Evolutionary conservation across 1,284 basidiomycete species (phyloP).

Genomic region (Chiua sp.): DNA sequence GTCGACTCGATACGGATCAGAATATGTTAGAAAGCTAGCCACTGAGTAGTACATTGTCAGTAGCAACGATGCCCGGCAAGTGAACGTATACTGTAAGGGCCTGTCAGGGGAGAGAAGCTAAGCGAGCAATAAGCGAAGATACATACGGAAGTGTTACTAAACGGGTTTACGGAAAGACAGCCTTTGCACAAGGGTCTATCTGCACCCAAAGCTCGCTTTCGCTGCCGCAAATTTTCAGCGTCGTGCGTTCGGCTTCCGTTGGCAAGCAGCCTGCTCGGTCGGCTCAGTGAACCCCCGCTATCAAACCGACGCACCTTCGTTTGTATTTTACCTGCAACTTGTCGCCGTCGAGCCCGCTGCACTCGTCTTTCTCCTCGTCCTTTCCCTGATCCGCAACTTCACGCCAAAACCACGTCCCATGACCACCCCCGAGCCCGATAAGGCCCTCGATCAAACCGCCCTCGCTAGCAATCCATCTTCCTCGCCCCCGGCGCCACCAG

Average conservation of each 20-base stretch:
- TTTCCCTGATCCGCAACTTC: slow-evolving; percentile 12
- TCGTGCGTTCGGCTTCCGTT: slow-evolving; percentile 8
- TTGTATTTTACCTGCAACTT: slow-evolving; percentile 30
- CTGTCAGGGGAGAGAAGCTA: not conserved
- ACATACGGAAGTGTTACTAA: slow-evolving; percentile 25
- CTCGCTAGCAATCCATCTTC: slow-evolving; percentile 6
- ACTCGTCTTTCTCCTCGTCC: not conserved
- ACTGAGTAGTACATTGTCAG: not conserved
- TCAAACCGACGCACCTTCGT: slow-evolving; percentile 9
- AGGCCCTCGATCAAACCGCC: slow-evolving; percentile 26
- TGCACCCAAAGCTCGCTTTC: slow-evolving; percentile 24
- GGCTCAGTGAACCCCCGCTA: slow-evolving; percentile 13
- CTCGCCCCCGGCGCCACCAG: slow-evolving; percentile 7
- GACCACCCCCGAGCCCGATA: slow-evolving; percentile 33
- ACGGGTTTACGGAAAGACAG: slow-evolving; percentile 32
- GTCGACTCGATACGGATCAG: not conserved
- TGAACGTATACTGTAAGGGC: no score
- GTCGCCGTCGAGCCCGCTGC: not conserved
- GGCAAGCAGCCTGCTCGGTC: slow-evolving; percentile 12
- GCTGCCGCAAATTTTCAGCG: slow-evolving; percentile 33
- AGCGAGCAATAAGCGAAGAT: slow-evolving; percentile 21
- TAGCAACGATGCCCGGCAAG: not conserved
- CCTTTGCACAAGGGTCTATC: slow-evolving; percentile 24
- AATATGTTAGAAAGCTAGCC: no score
- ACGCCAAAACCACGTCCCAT: slow-evolving; percentile 21